Evolutionary conservation across 768 basidiomycete species (phyloP).

Genomic region (Cystobasidium tubakii): DNA sequence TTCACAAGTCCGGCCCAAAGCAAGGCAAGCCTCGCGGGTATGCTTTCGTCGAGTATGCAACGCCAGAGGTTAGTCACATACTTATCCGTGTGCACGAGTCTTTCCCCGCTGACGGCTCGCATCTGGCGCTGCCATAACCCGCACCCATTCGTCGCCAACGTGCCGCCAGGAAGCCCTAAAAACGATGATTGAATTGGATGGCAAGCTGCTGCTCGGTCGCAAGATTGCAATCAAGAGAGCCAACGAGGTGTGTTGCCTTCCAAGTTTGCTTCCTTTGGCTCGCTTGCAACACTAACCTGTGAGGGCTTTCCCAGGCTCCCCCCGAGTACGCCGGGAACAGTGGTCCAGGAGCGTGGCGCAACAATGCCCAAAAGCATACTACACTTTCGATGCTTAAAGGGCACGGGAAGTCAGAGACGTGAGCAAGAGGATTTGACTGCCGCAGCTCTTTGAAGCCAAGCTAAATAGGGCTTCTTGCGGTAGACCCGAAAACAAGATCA

Average conservation of each 20-base stretch:
- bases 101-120: neutral
- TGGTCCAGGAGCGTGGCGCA: slow-evolving; percentile 38
- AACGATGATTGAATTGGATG: slow-evolving; percentile 67
- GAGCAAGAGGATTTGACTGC: slow-evolving; percentile 48
- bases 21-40: slow-evolving; percentile 94
- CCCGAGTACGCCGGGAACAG: neutral
- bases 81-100: neutral
- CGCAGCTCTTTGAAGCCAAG: neutral
- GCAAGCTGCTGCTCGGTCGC: slow-evolving; percentile 75
- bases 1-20: slow-evolving; percentile 81
- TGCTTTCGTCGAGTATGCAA: slow-evolving; percentile 81
- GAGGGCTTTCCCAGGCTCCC: slow-evolving; percentile 39
- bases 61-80: slow-evolving; percentile 64
- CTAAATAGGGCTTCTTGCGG: neutral
- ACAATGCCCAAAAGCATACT: slow-evolving; percentile 66
- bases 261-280: neutral
- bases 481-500: slow-evolving; percentile 83
- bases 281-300: neutral
- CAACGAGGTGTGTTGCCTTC: slow-evolving; percentile 59
- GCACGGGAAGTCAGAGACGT: slow-evolving; percentile 55
- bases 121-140: neutral
- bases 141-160: slow-evolving; percentile 27
- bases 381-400: slow-evolving; percentile 82
- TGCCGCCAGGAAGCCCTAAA: slow-evolving; percentile 69
- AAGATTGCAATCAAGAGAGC: slow-evolving; percentile 88